Evolutionary conservation across 352 stramenopile genomes (phyloP).

Genomic region (Pythium grandisporangium): DNA sequence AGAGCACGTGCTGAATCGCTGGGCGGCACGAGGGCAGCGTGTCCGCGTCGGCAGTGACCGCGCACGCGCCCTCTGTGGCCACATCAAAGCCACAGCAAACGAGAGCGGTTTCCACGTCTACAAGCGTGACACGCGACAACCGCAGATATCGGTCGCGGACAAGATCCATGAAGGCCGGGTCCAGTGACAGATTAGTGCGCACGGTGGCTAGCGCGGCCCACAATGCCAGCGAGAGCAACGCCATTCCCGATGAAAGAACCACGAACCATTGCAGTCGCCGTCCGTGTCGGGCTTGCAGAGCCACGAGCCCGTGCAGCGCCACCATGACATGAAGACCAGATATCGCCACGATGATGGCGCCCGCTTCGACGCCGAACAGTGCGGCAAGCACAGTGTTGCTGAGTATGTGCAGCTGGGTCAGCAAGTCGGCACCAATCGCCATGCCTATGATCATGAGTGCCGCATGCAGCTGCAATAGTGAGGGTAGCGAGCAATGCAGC

Average conservation of each 20-base stretch:
- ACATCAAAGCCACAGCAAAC: constrained; percentile 20
- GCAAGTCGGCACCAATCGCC: constrained; percentile 7
- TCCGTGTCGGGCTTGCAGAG: constrained; percentile 2
- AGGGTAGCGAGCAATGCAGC: constrained; percentile 3
- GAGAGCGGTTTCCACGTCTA: constrained; percentile 15
- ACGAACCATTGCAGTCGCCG: constrained; percentile 5
- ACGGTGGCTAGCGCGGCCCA: not conserved
- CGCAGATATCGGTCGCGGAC: constrained; percentile 9
- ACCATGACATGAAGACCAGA: not conserved
- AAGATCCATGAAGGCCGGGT: constrained; percentile 9
- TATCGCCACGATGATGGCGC: not conserved
- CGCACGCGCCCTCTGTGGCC: constrained; percentile 7
- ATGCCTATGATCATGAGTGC: not conserved
- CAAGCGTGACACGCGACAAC: constrained; percentile 10
- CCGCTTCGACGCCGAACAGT: constrained; percentile 9
- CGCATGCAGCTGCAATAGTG: constrained; percentile 4
- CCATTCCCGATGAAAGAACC: not conserved
- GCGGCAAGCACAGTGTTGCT: constrained; percentile 9
- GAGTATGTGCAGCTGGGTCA: constrained; percentile 11
- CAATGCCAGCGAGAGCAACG: constrained; percentile 1
- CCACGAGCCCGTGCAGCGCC: not conserved
- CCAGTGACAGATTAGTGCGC: constrained; percentile 12
- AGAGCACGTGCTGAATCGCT: constrained; percentile 3
- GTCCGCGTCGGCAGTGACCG: not conserved
- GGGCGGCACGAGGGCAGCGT: constrained; percentile 9